A percentile compares a stretch with the other conserved stretches of the same genome.
Evolutionary conservation across 2,329 filamentous ascomycete genomes (phyloP).

Genomic region (Alternaria atra): DNA sequence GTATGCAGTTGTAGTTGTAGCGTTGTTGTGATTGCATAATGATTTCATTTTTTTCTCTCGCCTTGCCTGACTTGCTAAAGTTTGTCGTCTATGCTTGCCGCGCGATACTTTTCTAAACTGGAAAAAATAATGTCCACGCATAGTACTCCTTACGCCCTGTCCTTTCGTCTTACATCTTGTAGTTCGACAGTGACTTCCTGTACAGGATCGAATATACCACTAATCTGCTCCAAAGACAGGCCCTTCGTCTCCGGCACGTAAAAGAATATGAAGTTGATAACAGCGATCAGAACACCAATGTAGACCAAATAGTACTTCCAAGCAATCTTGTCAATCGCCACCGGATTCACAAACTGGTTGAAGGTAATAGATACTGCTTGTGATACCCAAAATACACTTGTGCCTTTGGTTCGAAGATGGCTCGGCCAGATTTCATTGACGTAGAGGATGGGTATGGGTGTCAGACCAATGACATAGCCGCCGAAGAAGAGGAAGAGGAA

Average conservation of each 20-base stretch:
- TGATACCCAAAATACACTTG: constrained; percentile 28
- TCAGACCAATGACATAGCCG: constrained; percentile 47
- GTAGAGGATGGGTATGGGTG: constrained; percentile 45
- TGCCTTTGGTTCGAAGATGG: constrained; percentile 31
- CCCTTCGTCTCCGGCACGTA: constrained; percentile 31
- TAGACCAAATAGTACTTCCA: constrained; percentile 40
- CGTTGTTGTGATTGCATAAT: too few relatives aligned
- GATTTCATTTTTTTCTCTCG: too few relatives aligned
- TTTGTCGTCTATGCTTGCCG: too few relatives aligned
- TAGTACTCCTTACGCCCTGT: neutral
- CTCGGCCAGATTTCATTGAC: constrained; percentile 49
- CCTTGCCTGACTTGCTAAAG: too few relatives aligned
- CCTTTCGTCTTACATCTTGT: neutral
- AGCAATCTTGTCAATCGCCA: constrained; percentile 30
- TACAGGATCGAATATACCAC: constrained; percentile 21
- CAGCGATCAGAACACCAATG: constrained; percentile 24
- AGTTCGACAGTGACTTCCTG: constrained; percentile 2
- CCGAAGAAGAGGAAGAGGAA: constrained; percentile 32
- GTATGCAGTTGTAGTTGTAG: too few relatives aligned
- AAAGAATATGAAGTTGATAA: constrained; percentile 20
- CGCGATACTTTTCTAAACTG: too few relatives aligned
- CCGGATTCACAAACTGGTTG: constrained; percentile 32
- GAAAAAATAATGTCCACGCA: too few relatives aligned
- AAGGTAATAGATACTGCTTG: constrained; percentile 26
- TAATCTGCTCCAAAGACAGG: constrained; percentile 25